Evolutionary conservation across 805 yeast species (phyloP), one percentile per base, ranked within the genome.

Genomic region (Saccharomycopsis sp.): DNA sequence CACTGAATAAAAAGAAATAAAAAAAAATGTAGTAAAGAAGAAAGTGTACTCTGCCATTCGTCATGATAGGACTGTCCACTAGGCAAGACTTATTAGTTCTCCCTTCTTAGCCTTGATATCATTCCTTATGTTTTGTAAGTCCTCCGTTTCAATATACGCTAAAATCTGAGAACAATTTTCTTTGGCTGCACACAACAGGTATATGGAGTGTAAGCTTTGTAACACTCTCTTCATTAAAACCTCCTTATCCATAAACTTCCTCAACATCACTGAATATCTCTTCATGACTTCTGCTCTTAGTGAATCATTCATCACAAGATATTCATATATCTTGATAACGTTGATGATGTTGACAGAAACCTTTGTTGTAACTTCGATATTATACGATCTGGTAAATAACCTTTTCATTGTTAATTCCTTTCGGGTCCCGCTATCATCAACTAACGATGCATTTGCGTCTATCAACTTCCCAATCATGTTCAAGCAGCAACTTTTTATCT

Each of bases 371-470:
- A 42, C 40, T 27, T 48, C 49, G 29, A 42, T 30, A 33, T 45
- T 45, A 27, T 37, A 41, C 7, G 21, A n/a, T 18, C 49, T 17
- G 2, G 38, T 16, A 31, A 26, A 46, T 9, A 46, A 6, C 25
- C 37, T 39, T 35, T 46, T 36, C 12, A 13, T 17, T 16, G 32
- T 29, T 5, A 35, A 10, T 31, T 32, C 34, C n/a, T 9, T 9
- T n/a, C n/a, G n/a, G n/a, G n/a, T n/a, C n/a, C n/a, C n/a, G n/a
- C n/a, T 25, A 20, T 37, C 37, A 18, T 26, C 36, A 30, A 54
- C 57, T 22, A 52, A 39, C 36, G 57, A 56, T 12, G 38, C 39
- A 5, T 32, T 30, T 12, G 37, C 37, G 29, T 41, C 41, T 5
- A 41, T 30, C 9, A 47, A 23, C 33, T 40, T 40, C 9, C 30